Conservation (phyloP, 352 stramenopile genomes). For the Globisporangium nunn region DNA sequence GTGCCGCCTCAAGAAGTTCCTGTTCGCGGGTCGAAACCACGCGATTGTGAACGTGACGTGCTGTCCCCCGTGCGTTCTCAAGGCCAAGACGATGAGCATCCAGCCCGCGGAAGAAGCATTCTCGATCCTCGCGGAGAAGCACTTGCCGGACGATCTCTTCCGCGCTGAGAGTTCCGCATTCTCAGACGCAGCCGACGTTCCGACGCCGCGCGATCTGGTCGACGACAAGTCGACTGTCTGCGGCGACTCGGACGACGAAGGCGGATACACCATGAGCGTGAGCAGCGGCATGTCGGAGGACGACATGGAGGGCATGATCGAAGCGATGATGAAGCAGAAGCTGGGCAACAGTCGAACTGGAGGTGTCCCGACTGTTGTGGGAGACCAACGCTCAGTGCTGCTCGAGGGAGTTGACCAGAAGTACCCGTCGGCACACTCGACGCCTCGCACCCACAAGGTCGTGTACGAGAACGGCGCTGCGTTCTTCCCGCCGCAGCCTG, state of each 20-base stretch:
- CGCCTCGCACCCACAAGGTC: neutral
- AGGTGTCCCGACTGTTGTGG: neutral
- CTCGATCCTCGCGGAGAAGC: slow-evolving; percentile 9
- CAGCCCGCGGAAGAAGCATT: slow-evolving; percentile 10
- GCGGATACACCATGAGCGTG: slow-evolving; percentile 10
- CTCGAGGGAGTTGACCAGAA: slow-evolving; percentile 4
- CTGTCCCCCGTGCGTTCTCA: slow-evolving; percentile 13
- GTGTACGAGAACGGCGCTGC: slow-evolving; percentile 1
- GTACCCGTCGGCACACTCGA: neutral
- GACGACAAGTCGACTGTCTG: slow-evolving; percentile 10
- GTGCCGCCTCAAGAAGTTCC: slow-evolving; percentile 39
- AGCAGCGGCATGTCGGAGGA: slow-evolving; percentile 14
- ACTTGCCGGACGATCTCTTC: slow-evolving; percentile 10
- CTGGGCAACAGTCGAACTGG: neutral
- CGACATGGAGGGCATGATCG: slow-evolving; percentile 14
- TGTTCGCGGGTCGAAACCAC: slow-evolving; percentile 25
- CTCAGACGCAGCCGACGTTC: slow-evolving; percentile 1
- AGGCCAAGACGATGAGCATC: slow-evolving; percentile 11
- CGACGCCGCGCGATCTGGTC: slow-evolving; percentile 2
- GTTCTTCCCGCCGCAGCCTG: neutral
- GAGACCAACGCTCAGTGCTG: neutral
- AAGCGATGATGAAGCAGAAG: slow-evolving; percentile 12
- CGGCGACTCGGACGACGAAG: slow-evolving; percentile 12
- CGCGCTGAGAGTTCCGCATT: slow-evolving; percentile 4
- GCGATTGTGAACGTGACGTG: slow-evolving; percentile 8